Conservation (phyloP, 2,329 filamentous ascomycete genomes). For the Pseudogymnoascus sp. region DNA sequence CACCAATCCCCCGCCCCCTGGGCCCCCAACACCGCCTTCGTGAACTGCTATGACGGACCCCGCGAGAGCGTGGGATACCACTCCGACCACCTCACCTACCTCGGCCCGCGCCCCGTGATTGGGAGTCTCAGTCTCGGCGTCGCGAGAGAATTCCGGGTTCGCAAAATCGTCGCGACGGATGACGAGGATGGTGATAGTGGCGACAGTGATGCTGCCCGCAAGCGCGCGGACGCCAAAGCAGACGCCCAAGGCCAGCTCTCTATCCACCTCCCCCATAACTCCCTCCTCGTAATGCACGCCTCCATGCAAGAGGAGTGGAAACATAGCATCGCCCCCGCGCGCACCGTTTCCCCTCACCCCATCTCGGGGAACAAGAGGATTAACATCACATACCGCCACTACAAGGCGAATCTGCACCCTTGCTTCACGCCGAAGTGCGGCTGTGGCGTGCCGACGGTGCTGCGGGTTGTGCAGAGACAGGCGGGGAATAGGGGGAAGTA, state of each 20-base stretch:
- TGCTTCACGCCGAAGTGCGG: slow-evolving; percentile 68
- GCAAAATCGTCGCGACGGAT: slow-evolving; percentile 61
- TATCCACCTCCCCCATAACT: slow-evolving; percentile 92
- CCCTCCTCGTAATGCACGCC: slow-evolving; percentile 88
- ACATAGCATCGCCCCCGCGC: slow-evolving; percentile 70
- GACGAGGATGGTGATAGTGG: slow-evolving; percentile 21
- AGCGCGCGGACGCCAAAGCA: slow-evolving; percentile 33
- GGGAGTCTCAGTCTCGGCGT: slow-evolving; percentile 87
- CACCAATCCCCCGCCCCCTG: slow-evolving; percentile 66
- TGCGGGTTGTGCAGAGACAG: slow-evolving; percentile 75
- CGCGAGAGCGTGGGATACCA: slow-evolving; percentile 85
- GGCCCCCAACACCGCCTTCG: slow-evolving; percentile 83
- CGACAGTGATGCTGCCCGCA: slow-evolving; percentile 13
- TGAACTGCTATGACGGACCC: slow-evolving; percentile 85
- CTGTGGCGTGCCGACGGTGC: slow-evolving; percentile 59
- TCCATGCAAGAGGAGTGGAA: slow-evolving; percentile 99
- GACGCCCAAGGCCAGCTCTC: slow-evolving; percentile 79
- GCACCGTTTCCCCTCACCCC: slow-evolving; percentile 76
- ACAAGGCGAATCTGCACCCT: slow-evolving; percentile 70
- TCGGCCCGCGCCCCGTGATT: slow-evolving; percentile 82
- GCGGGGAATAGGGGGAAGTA: slow-evolving; percentile 71
- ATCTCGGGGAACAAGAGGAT: slow-evolving; percentile 73
- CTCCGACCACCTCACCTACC: slow-evolving; percentile 84
- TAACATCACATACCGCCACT: slow-evolving; percentile 90
- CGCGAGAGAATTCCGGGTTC: slow-evolving; percentile 84